Conservation (phyloP, 148 eudicot species). For the Heliamphora exappendiculata region DNA sequence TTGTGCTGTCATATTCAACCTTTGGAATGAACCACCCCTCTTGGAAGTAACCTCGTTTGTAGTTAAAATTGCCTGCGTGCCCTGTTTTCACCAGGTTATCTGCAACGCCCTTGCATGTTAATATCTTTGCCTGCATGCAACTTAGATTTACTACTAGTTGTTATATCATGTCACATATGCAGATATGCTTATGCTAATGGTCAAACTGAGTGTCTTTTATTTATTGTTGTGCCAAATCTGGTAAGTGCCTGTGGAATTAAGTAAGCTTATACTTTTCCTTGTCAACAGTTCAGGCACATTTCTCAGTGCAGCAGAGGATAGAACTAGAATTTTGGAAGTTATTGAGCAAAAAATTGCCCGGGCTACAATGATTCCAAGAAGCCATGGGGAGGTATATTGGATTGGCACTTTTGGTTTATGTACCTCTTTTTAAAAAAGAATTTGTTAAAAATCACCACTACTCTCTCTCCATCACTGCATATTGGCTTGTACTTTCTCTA, state of each 20-base stretch:
- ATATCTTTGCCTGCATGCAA: too few species aligned
- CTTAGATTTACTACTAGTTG: neutral
- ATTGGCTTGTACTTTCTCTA: neutral
- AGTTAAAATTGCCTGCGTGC: neutral
- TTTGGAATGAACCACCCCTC: neutral
- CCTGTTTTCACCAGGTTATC: neutral
- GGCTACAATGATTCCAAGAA: constrained; percentile 61
- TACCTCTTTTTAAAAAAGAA: neutral
- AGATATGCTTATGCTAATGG: neutral
- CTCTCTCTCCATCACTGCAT: neutral
- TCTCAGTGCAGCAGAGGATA: constrained; percentile 52
- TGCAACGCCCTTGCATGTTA: neutral
- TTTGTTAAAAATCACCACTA: neutral
- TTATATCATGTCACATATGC: neutral
- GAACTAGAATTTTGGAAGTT: constrained; percentile 46
- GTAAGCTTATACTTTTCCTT: neutral
- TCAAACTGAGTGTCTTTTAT: neutral
- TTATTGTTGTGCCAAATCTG: neutral
- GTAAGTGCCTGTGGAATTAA: neutral
- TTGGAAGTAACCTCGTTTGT: neutral
- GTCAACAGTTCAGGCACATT: constrained; percentile 59
- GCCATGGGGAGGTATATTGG: constrained; percentile 48
- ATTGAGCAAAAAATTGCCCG: constrained; percentile 63
- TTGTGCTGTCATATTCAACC: neutral
- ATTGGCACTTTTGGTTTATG: constrained; percentile 12